phyloP scores from a whole-genome alignment of 129 eudicot genomes.

The Erigeron canadensis region DNA sequence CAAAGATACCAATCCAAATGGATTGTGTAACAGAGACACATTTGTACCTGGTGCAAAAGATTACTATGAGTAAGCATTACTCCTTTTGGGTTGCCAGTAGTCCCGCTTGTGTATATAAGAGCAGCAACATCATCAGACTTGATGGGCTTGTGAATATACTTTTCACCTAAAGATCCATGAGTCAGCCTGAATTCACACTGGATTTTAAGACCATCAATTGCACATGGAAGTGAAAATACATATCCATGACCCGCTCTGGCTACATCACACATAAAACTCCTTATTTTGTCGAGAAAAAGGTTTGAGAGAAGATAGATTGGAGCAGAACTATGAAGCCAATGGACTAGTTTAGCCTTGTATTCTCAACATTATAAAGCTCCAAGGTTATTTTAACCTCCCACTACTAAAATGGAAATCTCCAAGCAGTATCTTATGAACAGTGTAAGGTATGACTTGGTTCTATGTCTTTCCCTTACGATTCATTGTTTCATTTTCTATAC shows the following conservation, averaged over 20 bases:
- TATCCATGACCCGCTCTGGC: neutral
- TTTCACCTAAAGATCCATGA: conserved; percentile 48
- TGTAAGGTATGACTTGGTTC: no score
- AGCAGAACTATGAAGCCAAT: no score
- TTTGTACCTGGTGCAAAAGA: conserved; percentile 86
- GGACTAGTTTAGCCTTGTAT: no score
- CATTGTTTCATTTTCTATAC: no score
- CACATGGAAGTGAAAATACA: neutral
- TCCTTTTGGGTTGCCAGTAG: conserved; percentile 97
- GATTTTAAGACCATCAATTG: neutral
- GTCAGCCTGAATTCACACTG: conserved; percentile 4
- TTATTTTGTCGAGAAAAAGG: no score
- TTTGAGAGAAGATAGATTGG: no score
- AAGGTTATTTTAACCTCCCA: no score
- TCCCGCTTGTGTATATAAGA: conserved; percentile 88
- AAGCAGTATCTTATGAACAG: no score
- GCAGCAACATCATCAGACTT: conserved; percentile 83
- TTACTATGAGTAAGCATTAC: conserved; percentile 92
- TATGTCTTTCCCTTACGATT: no score
- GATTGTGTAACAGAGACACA: neutral
- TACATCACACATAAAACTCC: conserved; percentile 3
- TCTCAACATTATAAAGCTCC: no score
- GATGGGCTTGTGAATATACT: conserved; percentile 66
- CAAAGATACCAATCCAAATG: neutral
- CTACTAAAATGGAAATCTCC: no score